Evolutionary conservation across 202 grass and related monocot species (phyloP).

Genomic region (Brachypodium distachyon): DNA sequence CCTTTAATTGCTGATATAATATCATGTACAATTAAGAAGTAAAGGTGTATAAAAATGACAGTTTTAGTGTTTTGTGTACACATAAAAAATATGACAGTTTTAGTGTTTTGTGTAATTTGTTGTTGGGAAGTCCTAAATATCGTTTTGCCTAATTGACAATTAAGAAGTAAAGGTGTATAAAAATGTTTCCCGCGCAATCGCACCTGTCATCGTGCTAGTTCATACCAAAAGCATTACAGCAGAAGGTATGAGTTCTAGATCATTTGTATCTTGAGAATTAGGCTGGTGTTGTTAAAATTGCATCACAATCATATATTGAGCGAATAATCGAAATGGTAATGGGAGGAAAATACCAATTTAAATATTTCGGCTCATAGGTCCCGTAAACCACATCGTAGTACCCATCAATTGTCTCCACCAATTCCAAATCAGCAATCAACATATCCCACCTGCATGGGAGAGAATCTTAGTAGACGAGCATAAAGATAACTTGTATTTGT

Average conservation of each 20-base stretch:
- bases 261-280: not conserved
- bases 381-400: conserved; percentile 87
- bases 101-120: too few relatives aligned
- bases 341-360: conserved; percentile 55
- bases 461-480: conserved; percentile 17
- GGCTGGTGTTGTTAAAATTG: not conserved
- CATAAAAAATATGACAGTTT: too few relatives aligned
- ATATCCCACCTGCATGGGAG: conserved; percentile 79
- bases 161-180: too few relatives aligned
- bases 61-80: too few relatives aligned
- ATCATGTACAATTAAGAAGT: too few relatives aligned
- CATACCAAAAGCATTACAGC: not conserved
- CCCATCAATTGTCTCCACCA: conserved; percentile 66
- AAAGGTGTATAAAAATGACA: too few relatives aligned
- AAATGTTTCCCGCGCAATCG: too few relatives aligned
- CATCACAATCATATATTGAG: not conserved
- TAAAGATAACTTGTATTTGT: not conserved
- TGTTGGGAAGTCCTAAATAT: too few relatives aligned
- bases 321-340: not conserved
- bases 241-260: not conserved
- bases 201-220: too few relatives aligned
- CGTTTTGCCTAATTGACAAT: too few relatives aligned
- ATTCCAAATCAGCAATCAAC: conserved; percentile 77
- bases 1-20: too few relatives aligned
- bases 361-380: conserved; percentile 85